These are phyloP conservation scores for Dictyostelium capitatum DNA, from an alignment of 78 protist genomes.

Conservation along the genomic window DNA sequence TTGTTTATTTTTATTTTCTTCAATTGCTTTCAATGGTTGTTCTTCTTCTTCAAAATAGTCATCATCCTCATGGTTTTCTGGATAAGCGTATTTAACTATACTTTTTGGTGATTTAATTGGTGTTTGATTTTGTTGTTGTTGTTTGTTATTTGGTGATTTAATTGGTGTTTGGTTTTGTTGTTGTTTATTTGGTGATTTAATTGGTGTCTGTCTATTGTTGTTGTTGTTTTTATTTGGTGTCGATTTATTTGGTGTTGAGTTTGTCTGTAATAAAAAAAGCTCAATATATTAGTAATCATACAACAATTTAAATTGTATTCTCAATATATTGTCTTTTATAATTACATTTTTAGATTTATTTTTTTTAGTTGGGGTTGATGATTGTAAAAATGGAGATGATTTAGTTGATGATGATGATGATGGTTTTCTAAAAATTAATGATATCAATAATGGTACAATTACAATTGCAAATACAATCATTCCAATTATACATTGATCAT, in stretches of 20 bases:
- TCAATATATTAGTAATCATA: not conserved
- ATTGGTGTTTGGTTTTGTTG: not conserved
- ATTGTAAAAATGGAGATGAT: too few relatives aligned
- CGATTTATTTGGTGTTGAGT: not conserved
- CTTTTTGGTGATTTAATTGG: constrained; percentile 9
- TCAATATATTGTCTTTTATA: too few relatives aligned
- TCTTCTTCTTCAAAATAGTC: not conserved
- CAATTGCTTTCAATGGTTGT: not conserved
- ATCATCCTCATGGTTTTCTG: not conserved
- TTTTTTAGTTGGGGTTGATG: too few relatives aligned
- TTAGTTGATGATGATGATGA: not conserved
- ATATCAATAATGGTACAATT: not conserved
- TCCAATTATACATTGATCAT: not conserved
- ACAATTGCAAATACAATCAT: not conserved
- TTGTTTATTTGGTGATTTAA: constrained; percentile 14
- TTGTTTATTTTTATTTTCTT: not conserved
- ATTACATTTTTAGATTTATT: too few relatives aligned
- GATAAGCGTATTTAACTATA: not conserved
- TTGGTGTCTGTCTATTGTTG: not conserved
- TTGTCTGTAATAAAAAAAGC: too few relatives aligned
- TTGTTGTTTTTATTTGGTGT: not conserved
- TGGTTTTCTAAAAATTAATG: not conserved
- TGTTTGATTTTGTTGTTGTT: constrained; percentile 1
- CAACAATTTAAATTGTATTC: not conserved
- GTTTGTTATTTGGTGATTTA: not conserved